These are phyloP conservation scores for Stromatinia cepivora DNA, from an alignment of 2,329 filamentous ascomycete species.

Conservation along the genomic window DNA sequence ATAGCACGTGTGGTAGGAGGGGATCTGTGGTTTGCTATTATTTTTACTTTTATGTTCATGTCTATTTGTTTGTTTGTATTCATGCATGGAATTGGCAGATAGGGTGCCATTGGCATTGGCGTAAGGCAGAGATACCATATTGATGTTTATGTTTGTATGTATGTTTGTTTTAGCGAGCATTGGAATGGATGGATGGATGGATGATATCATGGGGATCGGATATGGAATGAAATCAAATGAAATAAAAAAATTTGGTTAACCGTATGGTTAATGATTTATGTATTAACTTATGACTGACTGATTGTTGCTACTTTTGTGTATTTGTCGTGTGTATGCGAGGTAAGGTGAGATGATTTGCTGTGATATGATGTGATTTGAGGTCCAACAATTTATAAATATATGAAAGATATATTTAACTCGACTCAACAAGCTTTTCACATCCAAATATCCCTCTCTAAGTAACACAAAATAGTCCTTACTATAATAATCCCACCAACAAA, in stretches of 20 bases:
- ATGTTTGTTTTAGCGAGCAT: background rate
- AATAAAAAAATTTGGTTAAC: background rate
- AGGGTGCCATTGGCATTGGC: background rate
- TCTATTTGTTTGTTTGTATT: background rate
- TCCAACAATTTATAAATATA: too few relatives aligned
- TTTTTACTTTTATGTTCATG: background rate
- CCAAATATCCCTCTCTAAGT: too few relatives aligned
- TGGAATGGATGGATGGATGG: background rate
- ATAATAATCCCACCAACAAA: too few relatives aligned
- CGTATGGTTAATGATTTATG: background rate
- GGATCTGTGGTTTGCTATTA: background rate
- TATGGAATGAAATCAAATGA: background rate
- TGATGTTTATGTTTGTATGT: background rate
- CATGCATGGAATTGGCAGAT: background rate
- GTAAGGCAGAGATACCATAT: constrained; percentile 12
- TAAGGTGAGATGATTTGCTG: too few relatives aligned
- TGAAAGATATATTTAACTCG: too few relatives aligned
- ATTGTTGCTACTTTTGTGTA: too few relatives aligned
- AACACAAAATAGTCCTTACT: too few relatives aligned
- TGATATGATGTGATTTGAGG: too few relatives aligned
- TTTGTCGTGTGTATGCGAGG: too few relatives aligned
- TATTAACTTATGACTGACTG: background rate
- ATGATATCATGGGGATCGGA: constrained; percentile 6
- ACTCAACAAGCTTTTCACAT: too few relatives aligned
- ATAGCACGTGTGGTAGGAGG: background rate